phyloP scores from a whole-genome alignment of 768 basidiomycete genomes.

The Pisolithus sp. region DNA sequence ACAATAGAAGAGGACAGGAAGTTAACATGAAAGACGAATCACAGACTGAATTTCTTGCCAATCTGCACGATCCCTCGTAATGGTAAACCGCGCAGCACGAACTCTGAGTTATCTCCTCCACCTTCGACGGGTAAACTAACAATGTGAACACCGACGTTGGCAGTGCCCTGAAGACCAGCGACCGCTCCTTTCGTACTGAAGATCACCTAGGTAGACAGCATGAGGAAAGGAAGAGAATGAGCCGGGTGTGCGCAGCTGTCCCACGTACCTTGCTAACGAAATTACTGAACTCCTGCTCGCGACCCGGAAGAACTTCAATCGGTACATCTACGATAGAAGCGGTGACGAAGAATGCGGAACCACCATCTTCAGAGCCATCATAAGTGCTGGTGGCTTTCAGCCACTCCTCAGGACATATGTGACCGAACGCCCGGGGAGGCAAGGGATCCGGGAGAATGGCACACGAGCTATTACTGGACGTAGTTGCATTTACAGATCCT shows the following conservation, averaged over 20 bases:
- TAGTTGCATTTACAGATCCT: constrained; percentile 9
- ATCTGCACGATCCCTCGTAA: constrained; percentile 61
- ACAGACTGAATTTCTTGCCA: constrained; percentile 41
- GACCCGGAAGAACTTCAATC: constrained; percentile 69
- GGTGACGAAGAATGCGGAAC: constrained; percentile 49
- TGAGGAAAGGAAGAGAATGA: constrained; percentile 1
- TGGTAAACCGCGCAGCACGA: constrained; percentile 59
- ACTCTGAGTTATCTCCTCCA: constrained; percentile 33
- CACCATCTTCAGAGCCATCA: constrained; percentile 41
- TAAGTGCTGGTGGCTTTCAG: constrained; percentile 39
- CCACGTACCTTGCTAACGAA: constrained; percentile 69
- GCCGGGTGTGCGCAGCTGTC: neutral
- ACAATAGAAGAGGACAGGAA: neutral
- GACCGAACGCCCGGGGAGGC: constrained; percentile 69
- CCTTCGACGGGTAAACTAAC: constrained; percentile 49
- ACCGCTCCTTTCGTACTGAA: constrained; percentile 59
- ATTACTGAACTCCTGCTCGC: constrained; percentile 66
- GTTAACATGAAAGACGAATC: neutral
- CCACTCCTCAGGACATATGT: constrained; percentile 69
- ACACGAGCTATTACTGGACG: constrained; percentile 4
- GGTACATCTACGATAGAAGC: constrained; percentile 71
- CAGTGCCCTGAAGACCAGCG: constrained; percentile 61
- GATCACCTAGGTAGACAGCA: constrained; percentile 44
- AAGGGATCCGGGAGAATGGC: constrained; percentile 54
- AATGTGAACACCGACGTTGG: constrained; percentile 53